These are phyloP conservation scores for Petunia secreta DNA, from an alignment of 257 asterid species.

Conservation along the genomic window DNA sequence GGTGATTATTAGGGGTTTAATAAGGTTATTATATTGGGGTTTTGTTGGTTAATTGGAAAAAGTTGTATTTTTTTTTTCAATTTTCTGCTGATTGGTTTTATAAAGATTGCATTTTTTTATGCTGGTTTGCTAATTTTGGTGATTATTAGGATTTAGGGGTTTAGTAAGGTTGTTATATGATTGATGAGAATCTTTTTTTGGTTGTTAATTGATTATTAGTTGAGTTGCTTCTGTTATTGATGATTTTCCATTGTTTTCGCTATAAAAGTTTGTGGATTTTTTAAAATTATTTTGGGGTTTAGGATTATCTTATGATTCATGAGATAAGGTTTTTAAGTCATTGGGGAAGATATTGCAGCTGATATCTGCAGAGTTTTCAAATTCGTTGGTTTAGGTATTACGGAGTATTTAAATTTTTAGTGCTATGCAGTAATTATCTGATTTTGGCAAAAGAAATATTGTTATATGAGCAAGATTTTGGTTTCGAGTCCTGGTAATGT, in stretches of 20 bases:
- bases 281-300: constrained; percentile 16
- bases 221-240: not conserved
- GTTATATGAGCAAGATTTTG: not conserved
- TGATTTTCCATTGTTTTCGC: not conserved
- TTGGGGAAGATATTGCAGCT: not conserved
- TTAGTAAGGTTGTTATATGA: not conserved
- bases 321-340: not conserved
- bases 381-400: not conserved
- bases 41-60: not conserved
- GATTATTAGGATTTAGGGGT: not conserved
- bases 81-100: not conserved
- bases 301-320: not conserved
- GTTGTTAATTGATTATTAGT: constrained; percentile 2
- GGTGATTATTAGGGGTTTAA: too few species aligned
- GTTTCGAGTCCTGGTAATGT: not conserved
- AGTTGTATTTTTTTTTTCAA: not conserved
- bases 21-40: not conserved
- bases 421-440: not conserved
- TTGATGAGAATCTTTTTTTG: not conserved
- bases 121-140: not conserved
- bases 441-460: not conserved
- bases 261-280: not conserved
- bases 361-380: not conserved
- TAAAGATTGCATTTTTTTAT: not conserved
- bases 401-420: not conserved